Evolutionary conservation across 2,329 filamentous ascomycete species (phyloP), one percentile per base, ranked within the genome.

Genomic region (Aspergillus sp.): DNA sequence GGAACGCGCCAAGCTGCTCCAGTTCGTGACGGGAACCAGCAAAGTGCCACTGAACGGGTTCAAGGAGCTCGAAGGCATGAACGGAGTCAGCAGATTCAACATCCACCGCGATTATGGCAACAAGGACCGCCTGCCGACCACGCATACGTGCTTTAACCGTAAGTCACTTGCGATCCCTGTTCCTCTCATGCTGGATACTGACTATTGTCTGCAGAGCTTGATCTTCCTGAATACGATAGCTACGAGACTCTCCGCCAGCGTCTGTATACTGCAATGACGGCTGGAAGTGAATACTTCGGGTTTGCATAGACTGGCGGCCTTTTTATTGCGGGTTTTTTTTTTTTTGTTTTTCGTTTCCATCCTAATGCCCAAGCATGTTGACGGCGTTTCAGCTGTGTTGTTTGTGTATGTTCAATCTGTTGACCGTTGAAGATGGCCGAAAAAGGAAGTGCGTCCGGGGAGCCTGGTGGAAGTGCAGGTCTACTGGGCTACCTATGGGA

Each of bases 141-240:
- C 88, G 49, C 93, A 98, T 62, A 98, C 91, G 43, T 98, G 91
- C 71, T 98, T 98, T 68, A 98, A 98, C 61, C 91, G 86, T 94
- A 76, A 82, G 85, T 82, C 40, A 33, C 22, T 24, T 12, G 28
- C 33, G 15, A 25, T 14, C 15, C 5, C 11, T n/a, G n/a, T n/a
- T n/a, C n/a, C 31, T n/a, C 24, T 7, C 30, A 19, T 14, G 6
- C 16, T 15, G 12, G 25, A 35, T 34, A 33, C 62, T 71, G 52
- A 72, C 48, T 32, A 27, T 16, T 4, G 26, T 35, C 28, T 33
- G 39, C 59, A 94, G 86, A 98, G 68, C 85, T 98, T 57, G 91
- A 98, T 67, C 76, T 98, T 47, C 91, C 91, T 26, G 91, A 98
- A 66, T 98, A 98, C 57, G 91, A 96, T 53, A 93, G 78, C 58